These are phyloP conservation scores for Euclidium syriacum DNA, from an alignment of 345 rosid species.

Conservation along the genomic window DNA sequence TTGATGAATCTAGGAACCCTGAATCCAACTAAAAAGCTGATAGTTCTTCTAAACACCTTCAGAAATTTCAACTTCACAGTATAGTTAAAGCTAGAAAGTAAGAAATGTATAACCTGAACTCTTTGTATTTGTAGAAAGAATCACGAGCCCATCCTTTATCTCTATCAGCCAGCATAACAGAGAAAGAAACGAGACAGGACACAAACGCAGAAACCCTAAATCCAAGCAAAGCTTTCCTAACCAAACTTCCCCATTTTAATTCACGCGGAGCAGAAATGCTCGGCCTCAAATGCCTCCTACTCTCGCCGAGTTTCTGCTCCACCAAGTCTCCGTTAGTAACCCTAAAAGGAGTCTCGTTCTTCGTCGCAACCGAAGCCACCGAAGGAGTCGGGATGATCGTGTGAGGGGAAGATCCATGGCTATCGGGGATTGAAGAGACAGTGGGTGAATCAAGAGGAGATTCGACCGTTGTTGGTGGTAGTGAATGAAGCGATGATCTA, in stretches of 20 bases:
- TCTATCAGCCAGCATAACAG: slow-evolving; percentile 75
- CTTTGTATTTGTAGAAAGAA: slow-evolving; percentile 74
- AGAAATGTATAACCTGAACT: slow-evolving; percentile 59
- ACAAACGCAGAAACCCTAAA: slow-evolving; percentile 58
- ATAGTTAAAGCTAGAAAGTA: neutral
- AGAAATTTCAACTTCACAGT: neutral
- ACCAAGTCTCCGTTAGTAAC: slow-evolving; percentile 21
- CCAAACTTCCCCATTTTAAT: slow-evolving; percentile 35
- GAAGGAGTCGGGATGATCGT: slow-evolving; percentile 25
- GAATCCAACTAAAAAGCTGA: neutral
- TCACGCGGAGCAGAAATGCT: slow-evolving; percentile 44
- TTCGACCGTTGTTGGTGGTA: slow-evolving; percentile 26
- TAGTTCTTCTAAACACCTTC: neutral
- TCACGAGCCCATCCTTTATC: slow-evolving; percentile 89
- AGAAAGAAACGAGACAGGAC: slow-evolving; percentile 65
- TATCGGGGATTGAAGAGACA: slow-evolving; percentile 37
- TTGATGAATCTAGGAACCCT: too few species aligned
- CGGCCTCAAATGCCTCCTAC: slow-evolving; percentile 36
- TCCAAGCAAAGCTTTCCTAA: slow-evolving; percentile 47
- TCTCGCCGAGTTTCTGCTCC: slow-evolving; percentile 27
- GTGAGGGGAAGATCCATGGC: slow-evolving; percentile 41
- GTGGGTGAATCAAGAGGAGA: slow-evolving; percentile 41
- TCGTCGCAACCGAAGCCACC: slow-evolving; percentile 16
- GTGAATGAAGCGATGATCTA: slow-evolving; percentile 23
- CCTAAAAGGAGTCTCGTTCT: slow-evolving; percentile 29